These are phyloP conservation scores for Podaxis sp. DNA, from an alignment of 768 basidiomycete species.

Conservation along the genomic window DNA sequence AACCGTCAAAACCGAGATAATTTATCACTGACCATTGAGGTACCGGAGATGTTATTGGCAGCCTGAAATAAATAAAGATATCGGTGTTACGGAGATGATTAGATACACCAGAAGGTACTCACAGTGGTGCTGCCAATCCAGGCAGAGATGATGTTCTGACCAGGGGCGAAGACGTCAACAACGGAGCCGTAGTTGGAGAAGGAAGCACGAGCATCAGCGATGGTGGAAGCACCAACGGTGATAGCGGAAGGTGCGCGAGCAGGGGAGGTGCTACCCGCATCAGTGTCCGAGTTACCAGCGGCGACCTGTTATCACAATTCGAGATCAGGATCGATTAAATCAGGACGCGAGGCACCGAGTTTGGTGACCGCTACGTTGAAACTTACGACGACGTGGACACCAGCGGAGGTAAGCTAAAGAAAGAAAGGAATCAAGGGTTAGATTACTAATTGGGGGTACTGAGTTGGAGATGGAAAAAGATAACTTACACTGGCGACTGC, in stretches of 20 bases:
- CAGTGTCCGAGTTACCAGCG: slow-evolving; percentile 28
- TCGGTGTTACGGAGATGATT: not conserved
- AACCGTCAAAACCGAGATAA: not conserved
- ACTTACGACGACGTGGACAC: slow-evolving; percentile 23
- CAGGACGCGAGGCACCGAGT: not conserved
- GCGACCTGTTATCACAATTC: slow-evolving; percentile 16
- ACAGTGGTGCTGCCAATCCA: slow-evolving; percentile 24
- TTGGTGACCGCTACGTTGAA: not conserved
- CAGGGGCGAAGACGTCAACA: slow-evolving; percentile 36
- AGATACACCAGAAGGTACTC: not conserved
- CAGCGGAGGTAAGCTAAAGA: slow-evolving; percentile 21
- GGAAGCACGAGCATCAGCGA: slow-evolving; percentile 24
- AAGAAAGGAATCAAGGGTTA: not conserved
- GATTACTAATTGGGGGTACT: too few relatives aligned
- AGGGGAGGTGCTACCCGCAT: slow-evolving; percentile 27
- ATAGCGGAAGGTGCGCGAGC: slow-evolving; percentile 29
- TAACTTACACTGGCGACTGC: slow-evolving; percentile 18
- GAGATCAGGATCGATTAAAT: not conserved
- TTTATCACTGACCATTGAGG: slow-evolving; percentile 22
- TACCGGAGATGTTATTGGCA: slow-evolving; percentile 25
- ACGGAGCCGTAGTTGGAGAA: slow-evolving; percentile 35
- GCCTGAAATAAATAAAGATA: slow-evolving; percentile 18
- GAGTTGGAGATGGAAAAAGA: not conserved
- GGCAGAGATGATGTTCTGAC: slow-evolving; percentile 26
- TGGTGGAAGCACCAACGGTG: slow-evolving; percentile 33